Conservation (phyloP, 495 filamentous ascomycete species). For the Penicillium ucsense region DNA sequence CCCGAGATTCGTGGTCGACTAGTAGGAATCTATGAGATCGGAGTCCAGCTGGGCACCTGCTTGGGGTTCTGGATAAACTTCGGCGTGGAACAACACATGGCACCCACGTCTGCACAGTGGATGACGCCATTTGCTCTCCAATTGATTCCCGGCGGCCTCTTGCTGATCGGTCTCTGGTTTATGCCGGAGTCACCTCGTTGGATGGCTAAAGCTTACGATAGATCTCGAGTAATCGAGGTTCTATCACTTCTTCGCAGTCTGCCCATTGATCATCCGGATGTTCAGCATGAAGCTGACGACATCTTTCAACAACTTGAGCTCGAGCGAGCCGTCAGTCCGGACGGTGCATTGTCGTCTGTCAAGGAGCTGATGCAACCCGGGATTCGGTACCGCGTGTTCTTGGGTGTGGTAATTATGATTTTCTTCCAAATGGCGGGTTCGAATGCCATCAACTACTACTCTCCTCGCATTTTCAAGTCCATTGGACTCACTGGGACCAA, state of each 20-base stretch:
- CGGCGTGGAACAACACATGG: conserved; percentile 9
- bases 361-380: conserved; percentile 15
- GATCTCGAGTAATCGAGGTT: conserved; percentile 1
- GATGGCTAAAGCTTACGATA: conserved; percentile 25
- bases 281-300: conserved; percentile 10
- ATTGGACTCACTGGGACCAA: conserved; percentile 11
- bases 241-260: conserved; percentile 7
- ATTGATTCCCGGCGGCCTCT: conserved; percentile 20
- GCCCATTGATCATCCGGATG: conserved; percentile 4
- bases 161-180: conserved; percentile 39
- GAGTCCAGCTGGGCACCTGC: conserved; percentile 53
- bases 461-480: conserved; percentile 11
- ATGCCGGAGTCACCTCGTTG: conserved; percentile 55
- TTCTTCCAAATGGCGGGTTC: conserved; percentile 16
- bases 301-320: conserved; percentile 8
- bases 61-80: conserved; percentile 57
- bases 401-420: conserved; percentile 33
- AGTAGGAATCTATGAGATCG: conserved; percentile 58
- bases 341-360: conserved; percentile 22
- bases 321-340: conserved; percentile 1
- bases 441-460: conserved; percentile 18
- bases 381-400: conserved; percentile 40
- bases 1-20: conserved; percentile 65
- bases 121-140: conserved; percentile 12
- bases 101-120: conserved; percentile 11